Evolutionary conservation across 2,329 filamentous ascomycete species (phyloP).

Genomic region (Fusarium chlamydosporum): DNA sequence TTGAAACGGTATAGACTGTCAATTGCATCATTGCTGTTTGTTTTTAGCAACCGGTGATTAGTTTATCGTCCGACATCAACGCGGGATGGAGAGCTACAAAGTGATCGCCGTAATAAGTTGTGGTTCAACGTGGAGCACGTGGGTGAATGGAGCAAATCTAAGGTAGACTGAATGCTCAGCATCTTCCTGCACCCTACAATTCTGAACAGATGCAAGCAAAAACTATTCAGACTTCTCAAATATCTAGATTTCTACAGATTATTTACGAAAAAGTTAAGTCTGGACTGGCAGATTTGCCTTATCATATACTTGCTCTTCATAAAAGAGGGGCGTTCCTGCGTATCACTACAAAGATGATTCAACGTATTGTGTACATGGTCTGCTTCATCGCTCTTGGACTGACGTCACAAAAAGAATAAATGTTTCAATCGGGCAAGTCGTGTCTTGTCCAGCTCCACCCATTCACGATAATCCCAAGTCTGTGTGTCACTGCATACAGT

Average conservation of each 20-base stretch:
- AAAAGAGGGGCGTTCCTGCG: not conserved
- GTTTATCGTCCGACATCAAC: not conserved
- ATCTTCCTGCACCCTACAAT: not conserved
- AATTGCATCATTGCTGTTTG: constrained; percentile 19
- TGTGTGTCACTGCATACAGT: not conserved
- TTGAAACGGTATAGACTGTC: not conserved
- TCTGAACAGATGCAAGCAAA: no score
- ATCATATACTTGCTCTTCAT: no score
- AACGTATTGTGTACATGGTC: not conserved
- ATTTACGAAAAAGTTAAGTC: no score
- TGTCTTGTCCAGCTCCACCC: constrained; percentile 23
- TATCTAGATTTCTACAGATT: no score
- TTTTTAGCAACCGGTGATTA: not conserved
- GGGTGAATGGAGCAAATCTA: constrained; percentile 4
- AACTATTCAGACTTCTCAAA: no score
- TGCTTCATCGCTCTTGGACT: not conserved
- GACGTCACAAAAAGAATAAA: constrained; percentile 12
- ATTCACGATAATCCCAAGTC: constrained; percentile 6
- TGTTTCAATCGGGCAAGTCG: constrained; percentile 16
- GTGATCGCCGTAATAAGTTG: constrained; percentile 21
- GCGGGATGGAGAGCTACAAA: constrained; percentile 13
- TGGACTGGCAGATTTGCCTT: no score
- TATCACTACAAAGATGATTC: not conserved
- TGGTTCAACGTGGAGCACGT: constrained; percentile 18
- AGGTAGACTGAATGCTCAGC: not conserved